phyloP scores from a whole-genome alignment of 1,284 basidiomycete species.

The Porodaedalea pini region DNA sequence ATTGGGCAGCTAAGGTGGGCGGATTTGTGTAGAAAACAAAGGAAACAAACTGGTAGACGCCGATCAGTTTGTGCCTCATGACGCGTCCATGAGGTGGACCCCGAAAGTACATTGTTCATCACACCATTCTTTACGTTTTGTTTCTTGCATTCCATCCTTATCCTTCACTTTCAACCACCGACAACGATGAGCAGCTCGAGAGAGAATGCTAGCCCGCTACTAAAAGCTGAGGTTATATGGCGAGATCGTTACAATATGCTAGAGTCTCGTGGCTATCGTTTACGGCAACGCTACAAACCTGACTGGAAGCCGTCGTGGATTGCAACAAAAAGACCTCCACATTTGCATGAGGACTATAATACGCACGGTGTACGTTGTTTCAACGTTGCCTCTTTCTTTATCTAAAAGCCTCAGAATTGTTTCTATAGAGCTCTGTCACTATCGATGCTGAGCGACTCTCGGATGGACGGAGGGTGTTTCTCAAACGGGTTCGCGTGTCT shows the following conservation, averaged over 20 bases:
- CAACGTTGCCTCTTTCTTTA: not conserved
- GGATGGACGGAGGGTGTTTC: constrained; percentile 8
- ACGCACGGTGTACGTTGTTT: not conserved
- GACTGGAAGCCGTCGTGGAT: constrained; percentile 27
- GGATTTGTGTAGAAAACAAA: too few relatives aligned
- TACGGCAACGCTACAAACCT: constrained; percentile 24
- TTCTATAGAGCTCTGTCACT: not conserved
- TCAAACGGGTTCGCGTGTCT: not conserved
- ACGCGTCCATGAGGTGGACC: too few relatives aligned
- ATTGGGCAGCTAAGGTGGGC: too few relatives aligned
- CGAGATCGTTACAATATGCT: constrained; percentile 2
- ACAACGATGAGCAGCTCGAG: too few relatives aligned
- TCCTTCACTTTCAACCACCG: too few relatives aligned
- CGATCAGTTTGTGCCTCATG: too few relatives aligned
- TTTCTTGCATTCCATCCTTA: too few relatives aligned
- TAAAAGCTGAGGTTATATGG: constrained; percentile 5
- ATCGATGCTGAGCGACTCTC: constrained; percentile 5
- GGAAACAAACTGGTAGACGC: too few relatives aligned
- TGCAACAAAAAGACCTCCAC: constrained; percentile 14
- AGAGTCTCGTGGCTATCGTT: constrained; percentile 20
- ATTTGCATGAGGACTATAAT: not conserved
- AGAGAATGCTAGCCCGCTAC: not conserved
- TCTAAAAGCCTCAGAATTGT: too few relatives aligned
- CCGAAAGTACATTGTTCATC: too few relatives aligned
- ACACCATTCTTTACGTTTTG: too few relatives aligned